Evolutionary conservation across 352 stramenopile genomes (phyloP), one percentile per base, ranked within the genome.

Genomic region (Pythium grandisporangium): DNA sequence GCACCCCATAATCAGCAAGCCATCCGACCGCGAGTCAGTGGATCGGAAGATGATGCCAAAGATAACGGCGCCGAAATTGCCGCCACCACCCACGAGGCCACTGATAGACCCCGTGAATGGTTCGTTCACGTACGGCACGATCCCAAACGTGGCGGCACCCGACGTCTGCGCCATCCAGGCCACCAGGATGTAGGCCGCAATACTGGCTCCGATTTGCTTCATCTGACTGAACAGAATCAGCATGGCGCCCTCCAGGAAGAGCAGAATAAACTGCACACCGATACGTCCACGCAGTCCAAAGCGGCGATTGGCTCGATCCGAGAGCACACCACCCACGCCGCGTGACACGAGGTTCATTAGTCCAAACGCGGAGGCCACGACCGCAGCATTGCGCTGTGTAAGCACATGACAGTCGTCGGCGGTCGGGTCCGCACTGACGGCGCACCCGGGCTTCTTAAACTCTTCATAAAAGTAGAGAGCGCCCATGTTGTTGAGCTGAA

Each of bases 401-500:
- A 84, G 53, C 33, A 66, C 26, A 27, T 55, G 55, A 48, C 74
- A 85, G 25, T 42, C 48, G 6, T 60, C 47, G 12, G 41, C 51
- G 6, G 42, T 55, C 37, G 70, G 84, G 16, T 61, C 81, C 1
- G 57, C 45, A n/a, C n/a, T n/a, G n/a, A n/a, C n/a, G n/a, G n/a
- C n/a, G n/a, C n/a, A n/a, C n/a, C n/a, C n/a, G n/a, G n/a, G n/a
- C 29, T 83, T 70, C 10, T 66, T 63, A 47, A 97, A 97, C 30
- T 89, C 70, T 20, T 88, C 76, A 45, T 93, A 88, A 53, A 97
- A 97, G 66, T 96, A 97, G 14, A 86, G 63, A 6, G 89, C 87
- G 25, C 86, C 84, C 61, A 94, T 94, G 69, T 98, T 98, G 80
- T 98, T 97, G 42, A 98, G 78, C 58, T 95, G 95, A 20, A 98